Evolutionary conservation across 306 rosid species (phyloP).

Genomic region (Quercus glauca): DNA sequence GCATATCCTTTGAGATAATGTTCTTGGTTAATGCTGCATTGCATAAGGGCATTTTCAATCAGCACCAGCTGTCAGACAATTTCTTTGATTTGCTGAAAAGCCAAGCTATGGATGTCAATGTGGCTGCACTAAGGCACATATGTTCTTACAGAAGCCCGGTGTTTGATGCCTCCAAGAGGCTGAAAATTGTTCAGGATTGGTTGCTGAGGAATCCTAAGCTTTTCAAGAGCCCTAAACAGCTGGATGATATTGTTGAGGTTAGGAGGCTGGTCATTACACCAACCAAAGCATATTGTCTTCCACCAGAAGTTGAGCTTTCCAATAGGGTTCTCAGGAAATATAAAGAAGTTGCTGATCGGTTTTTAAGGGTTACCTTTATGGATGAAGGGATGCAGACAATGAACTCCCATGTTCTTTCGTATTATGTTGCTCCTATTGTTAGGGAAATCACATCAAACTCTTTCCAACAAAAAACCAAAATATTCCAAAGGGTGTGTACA

Average conservation of each 20-base stretch:
- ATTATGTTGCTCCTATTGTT: constrained; percentile 70
- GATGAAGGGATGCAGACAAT: constrained; percentile 88
- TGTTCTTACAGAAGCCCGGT: constrained; percentile 58
- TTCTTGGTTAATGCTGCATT: constrained; percentile 66
- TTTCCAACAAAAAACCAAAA: constrained; percentile 54
- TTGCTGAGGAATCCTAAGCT: constrained; percentile 64
- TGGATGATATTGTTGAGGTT: constrained; percentile 64
- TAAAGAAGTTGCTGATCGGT: constrained; percentile 66
- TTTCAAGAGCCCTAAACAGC: constrained; percentile 45
- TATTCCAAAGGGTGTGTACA: constrained; percentile 49
- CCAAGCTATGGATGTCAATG: constrained; percentile 56
- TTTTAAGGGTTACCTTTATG: constrained; percentile 84
- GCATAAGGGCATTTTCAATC: constrained; percentile 71
- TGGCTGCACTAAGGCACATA: constrained; percentile 78
- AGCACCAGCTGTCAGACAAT: constrained; percentile 48
- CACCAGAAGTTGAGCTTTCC: constrained; percentile 79
- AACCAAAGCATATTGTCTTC: constrained; percentile 73
- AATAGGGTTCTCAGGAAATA: constrained; percentile 73
- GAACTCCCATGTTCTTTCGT: constrained; percentile 51
- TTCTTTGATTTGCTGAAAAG: constrained; percentile 58
- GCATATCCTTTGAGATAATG: constrained; percentile 56
- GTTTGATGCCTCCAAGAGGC: constrained; percentile 54
- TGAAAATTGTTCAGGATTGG: constrained; percentile 70
- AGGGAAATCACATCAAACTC: constrained; percentile 59
- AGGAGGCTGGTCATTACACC: constrained; percentile 86